Base-by-base conservation (phyloP, 2,329 filamentous ascomycete species). In the Colletotrichum neosansevieriae region DNA sequence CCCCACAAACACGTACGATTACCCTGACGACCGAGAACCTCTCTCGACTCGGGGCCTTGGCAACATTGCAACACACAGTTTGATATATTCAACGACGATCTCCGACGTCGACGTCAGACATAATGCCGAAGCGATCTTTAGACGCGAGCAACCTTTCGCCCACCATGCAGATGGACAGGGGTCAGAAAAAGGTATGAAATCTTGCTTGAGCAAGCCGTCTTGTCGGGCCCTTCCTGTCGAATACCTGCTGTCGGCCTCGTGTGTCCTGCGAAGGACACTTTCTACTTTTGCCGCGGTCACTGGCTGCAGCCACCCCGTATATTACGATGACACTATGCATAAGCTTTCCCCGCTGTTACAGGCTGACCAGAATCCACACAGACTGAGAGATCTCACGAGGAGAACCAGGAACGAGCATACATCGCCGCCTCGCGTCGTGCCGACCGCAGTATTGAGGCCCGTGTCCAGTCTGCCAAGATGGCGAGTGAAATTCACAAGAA, bases 401-500 rank as follows among this genome's bases (percentile, higher is more conserved):
- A 94, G 78, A 94, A 95, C 73, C 91, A 94, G 76, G 93, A 95
- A 79, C 86, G 94, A 75, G 94, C 94, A 21, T 98, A 97, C 77
- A 96, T 98, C 73, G 94, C 94, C 12, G 94, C 94, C 3, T 98
- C 95, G 6, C 85, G 94, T 72, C 87, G 95, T 71, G 92, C 92
- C 73, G 95, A 98, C 75, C 89, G 94, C 61, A 95, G 92, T 75
- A 82, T 97, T 15, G 94, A 98, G 78, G 94, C 94, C 13, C 89
- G 94, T 29, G 87, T 97, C 17, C 92, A 97, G 77, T 98, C 94
- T 3, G 94, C 95, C 13, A 87, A 89, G 58, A 89, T 93, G 79
- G 94, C 94, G 6, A 97, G 94, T n/a, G 90, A 94, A 74, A 93
- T 97, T 42, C 94, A 97, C 36, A 94, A 94, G 82, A 88, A 91